These are phyloP conservation scores for Symbiotaphrina buchneri DNA, from an alignment of 495 filamentous ascomycete species.

Conservation along the genomic window DNA sequence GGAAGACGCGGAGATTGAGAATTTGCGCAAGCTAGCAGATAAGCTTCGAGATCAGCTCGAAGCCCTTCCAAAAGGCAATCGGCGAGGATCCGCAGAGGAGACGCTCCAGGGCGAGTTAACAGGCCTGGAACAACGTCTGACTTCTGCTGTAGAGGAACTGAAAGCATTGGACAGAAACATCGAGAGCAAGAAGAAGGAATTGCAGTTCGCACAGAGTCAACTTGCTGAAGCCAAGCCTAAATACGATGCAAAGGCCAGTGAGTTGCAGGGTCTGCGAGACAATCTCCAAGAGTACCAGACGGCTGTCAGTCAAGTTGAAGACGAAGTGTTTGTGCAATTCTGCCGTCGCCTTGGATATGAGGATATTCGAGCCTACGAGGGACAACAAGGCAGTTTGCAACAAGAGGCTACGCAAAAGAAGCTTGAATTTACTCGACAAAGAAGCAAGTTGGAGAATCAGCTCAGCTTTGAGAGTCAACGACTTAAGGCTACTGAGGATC, in stretches of 20 bases:
- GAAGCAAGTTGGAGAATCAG: constrained; percentile 54
- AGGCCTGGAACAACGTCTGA: constrained; percentile 59
- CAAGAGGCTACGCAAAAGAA: constrained; percentile 75
- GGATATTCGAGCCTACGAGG: constrained; percentile 81
- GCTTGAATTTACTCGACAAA: constrained; percentile 67
- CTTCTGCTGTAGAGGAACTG: constrained; percentile 50
- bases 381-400: constrained; percentile 74
- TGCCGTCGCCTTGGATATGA: constrained; percentile 71
- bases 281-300: constrained; percentile 44
- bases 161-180: constrained; percentile 70
- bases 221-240: constrained; percentile 57
- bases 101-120: constrained; percentile 55
- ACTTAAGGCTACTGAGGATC: constrained; percentile 39
- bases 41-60: constrained; percentile 50
- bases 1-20: constrained; percentile 74
- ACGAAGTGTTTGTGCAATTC: constrained; percentile 72
- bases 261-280: constrained; percentile 39
- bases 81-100: constrained; percentile 56
- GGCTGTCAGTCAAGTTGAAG: constrained; percentile 69
- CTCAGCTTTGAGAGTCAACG: constrained; percentile 57
- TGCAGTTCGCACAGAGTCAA: constrained; percentile 45
- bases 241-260: constrained; percentile 43
- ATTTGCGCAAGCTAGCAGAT: constrained; percentile 45
- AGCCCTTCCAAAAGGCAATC: constrained; percentile 51
- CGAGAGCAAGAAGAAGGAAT: constrained; percentile 63